A percentile compares a stretch with the other conserved stretches of the same genome.
Conservation (phyloP, 2,329 filamentous ascomycete species). For the Penicillium vulpinum region DNA sequence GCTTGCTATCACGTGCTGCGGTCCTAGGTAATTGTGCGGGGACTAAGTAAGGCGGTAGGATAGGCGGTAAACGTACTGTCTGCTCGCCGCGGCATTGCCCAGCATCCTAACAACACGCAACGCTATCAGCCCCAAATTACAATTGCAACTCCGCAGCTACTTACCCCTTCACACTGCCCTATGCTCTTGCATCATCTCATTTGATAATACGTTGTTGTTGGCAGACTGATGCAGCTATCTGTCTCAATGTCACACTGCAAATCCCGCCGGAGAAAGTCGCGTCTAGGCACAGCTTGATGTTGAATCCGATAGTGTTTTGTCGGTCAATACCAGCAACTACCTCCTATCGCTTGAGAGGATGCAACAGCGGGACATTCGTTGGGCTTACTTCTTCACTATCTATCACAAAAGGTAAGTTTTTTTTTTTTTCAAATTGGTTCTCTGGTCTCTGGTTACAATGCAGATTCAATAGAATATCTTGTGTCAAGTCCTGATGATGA, state of each 20-base stretch:
- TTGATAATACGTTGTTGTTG: conserved; percentile 9
- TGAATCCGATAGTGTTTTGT: neutral
- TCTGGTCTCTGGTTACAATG: neutral
- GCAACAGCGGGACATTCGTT: neutral
- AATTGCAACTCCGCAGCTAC: neutral
- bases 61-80: neutral
- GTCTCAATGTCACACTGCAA: neutral
- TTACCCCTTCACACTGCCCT: neutral
- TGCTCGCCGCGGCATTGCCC: neutral
- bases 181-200: conserved; percentile 1
- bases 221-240: neutral
- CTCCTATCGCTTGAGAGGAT: neutral
- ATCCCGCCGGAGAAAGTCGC: neutral
- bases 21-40: neutral
- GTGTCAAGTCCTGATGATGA: conserved; percentile 43
- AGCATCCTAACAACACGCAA: neutral
- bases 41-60: neutral
- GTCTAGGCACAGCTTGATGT: neutral
- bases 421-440: neutral
- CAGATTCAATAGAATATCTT: conserved; percentile 5
- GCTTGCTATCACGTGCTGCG: conserved; percentile 21
- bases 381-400: neutral
- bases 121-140: neutral
- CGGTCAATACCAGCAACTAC: neutral
- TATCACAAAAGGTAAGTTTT: neutral